Conservation (phyloP, 352 stramenopile genomes). For the Achlya hypogyna region DNA sequence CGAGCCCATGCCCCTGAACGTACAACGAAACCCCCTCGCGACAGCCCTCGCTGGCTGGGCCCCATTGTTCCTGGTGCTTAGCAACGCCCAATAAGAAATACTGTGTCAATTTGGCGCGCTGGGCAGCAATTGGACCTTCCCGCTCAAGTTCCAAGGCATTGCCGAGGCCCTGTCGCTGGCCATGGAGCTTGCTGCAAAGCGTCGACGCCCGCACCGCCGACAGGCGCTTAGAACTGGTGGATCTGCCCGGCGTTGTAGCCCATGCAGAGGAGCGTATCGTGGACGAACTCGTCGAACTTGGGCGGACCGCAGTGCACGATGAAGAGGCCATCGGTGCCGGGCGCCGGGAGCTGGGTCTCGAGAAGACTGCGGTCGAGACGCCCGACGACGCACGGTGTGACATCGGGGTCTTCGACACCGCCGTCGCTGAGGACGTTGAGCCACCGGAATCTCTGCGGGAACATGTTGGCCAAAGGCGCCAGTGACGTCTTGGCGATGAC, state of each 20-base stretch:
- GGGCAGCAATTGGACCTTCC: no score
- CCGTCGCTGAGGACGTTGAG: constrained; percentile 54
- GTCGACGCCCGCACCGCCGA: no score
- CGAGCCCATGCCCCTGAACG: no score
- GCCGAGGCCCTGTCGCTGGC: no score
- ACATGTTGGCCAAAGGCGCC: constrained; percentile 74
- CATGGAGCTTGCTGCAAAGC: no score
- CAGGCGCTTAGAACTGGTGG: constrained; percentile 42
- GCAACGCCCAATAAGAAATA: no score
- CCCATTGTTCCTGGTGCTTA: no score
- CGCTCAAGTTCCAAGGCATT: no score
- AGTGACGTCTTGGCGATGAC: constrained; percentile 65
- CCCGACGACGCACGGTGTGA: constrained; percentile 43
- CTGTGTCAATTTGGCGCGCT: no score
- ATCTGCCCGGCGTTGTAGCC: constrained; percentile 45
- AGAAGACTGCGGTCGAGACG: constrained; percentile 40
- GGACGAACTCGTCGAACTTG: constrained; percentile 58
- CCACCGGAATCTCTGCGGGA: constrained; percentile 44
- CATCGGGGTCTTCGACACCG: constrained; percentile 29
- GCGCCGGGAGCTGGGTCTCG: constrained; percentile 34
- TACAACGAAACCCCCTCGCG: no score
- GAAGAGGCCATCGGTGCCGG: constrained; percentile 31
- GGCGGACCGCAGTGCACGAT: constrained; percentile 67
- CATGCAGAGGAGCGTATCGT: constrained; percentile 32
- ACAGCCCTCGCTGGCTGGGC: no score